These are phyloP conservation scores for Cenchrus purpureus DNA, from an alignment of 176 grass and related monocot genomes.

Conservation along the genomic window DNA sequence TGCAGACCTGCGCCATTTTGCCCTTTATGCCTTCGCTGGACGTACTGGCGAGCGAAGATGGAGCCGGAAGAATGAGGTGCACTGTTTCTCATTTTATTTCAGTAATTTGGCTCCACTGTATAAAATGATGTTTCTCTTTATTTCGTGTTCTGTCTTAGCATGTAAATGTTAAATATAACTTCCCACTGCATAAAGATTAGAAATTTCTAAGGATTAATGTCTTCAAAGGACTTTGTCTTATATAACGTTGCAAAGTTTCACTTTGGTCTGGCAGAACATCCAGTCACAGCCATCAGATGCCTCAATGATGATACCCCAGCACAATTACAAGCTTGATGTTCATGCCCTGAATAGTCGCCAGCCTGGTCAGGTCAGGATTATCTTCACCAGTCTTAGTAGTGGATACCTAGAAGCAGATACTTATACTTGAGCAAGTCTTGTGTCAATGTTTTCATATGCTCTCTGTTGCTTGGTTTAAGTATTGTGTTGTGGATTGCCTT, in stretches of 20 bases:
- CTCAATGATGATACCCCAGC: conserved; percentile 78
- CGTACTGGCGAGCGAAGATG: conserved; percentile 69
- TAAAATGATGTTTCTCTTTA: not conserved
- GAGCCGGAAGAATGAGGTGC: conserved; percentile 92
- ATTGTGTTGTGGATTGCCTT: not conserved
- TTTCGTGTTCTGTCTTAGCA: not conserved
- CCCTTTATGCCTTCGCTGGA: conserved; percentile 96
- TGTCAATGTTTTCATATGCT: conserved; percentile 8
- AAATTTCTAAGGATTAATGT: not conserved
- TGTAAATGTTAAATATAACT: not conserved
- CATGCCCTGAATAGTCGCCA: conserved; percentile 81
- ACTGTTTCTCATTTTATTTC: conserved; percentile 18
- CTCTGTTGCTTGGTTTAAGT: conserved; percentile 29
- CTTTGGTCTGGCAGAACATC: conserved; percentile 71
- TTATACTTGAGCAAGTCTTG: conserved; percentile 4
- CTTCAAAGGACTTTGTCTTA: not conserved
- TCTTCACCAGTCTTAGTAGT: not conserved
- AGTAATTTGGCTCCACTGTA: conserved; percentile 10
- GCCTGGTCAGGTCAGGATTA: conserved; percentile 78
- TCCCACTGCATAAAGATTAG: not conserved
- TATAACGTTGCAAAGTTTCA: conserved; percentile 11
- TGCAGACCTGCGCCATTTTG: conserved; percentile 88
- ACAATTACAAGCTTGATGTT: conserved; percentile 96
- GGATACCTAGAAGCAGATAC: conserved; percentile 1
- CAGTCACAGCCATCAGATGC: conserved; percentile 69